Evolutionary conservation across 202 grass and related monocot species (phyloP), one percentile per base, ranked within the genome.

Genomic region (Tripidium arundinaceum): DNA sequence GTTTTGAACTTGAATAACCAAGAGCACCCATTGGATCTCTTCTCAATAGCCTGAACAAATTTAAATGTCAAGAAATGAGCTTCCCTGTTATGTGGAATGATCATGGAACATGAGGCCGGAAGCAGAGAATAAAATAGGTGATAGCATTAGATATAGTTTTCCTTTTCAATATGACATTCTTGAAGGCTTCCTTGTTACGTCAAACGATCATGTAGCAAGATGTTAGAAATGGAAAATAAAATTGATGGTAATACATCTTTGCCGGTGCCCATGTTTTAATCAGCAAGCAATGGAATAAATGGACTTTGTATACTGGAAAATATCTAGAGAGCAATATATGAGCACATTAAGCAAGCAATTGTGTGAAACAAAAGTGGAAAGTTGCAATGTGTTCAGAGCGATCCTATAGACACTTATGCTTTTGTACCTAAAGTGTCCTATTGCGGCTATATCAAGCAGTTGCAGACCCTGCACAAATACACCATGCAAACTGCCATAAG

Each of bases 21-120:
- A 98, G 93, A 77, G 96, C 96, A 50, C 96, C 96, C 96, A 98
- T 95, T 75, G 96, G 96, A 80, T 98, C 77, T 91, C 96, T 88
- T 74, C 96, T 91, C 72, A 98, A 66, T 80, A 98, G 63, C 84
- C 95, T 98, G 82, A 41, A 88, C 37, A 74, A 28, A 87, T 63
- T 87, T 39, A 69, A 86, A 54, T 61, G 74, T 70, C 25, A 9
- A 81, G 28, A 82, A 68, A 65, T 80, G 11, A 85, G 58, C 52
- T 55, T 43, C 39, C 16, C 52, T 5, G 40, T 79, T 77, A 86
- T 79, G 43, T 68, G 19, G 18, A 78, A 89, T 52, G 39, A 37
- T 16, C 38, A 82, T 70, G 75, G 55, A 75, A 79, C 66, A 81
- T 59, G 58, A 71, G 19, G 29, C 8, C 19, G 64, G 16, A 85